A percentile compares a stretch with the other conserved stretches of the same genome.
Evolutionary conservation across 83 land plant genomes (phyloP).

Genomic region (Isoetes engelmannii): DNA sequence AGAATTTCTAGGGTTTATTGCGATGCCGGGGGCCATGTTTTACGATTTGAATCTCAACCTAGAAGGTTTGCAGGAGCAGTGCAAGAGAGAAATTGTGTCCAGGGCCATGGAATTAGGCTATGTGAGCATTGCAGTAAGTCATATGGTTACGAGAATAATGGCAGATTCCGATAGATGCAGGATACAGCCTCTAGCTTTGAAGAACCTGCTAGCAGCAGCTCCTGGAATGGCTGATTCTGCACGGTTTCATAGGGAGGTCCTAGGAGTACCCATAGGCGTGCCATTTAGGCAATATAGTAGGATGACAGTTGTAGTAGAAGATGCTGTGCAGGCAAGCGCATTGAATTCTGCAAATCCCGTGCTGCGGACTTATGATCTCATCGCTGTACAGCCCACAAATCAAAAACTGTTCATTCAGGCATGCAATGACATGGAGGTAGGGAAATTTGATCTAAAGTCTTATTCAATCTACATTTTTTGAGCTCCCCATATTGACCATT

Average conservation of each 20-base stretch:
- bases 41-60: too few species aligned
- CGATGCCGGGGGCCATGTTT: too few species aligned
- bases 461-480: neutral
- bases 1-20: too few species aligned
- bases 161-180: constrained; percentile 54
- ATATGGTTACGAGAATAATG: constrained; percentile 41
- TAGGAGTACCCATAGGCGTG: constrained; percentile 35
- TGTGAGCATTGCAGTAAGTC: constrained; percentile 54
- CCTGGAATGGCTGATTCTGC: constrained; percentile 47
- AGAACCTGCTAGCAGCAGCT: constrained; percentile 37
- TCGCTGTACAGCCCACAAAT: constrained; percentile 48
- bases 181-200: constrained; percentile 34
- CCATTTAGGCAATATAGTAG: constrained; percentile 68
- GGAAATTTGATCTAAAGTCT: neutral
- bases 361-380: constrained; percentile 53
- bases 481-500: neutral
- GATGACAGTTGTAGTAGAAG: constrained; percentile 46
- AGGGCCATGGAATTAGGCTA: constrained; percentile 71
- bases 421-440: constrained; percentile 52
- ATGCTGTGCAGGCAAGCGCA: constrained; percentile 14
- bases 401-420: constrained; percentile 52
- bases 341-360: constrained; percentile 38
- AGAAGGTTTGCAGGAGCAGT: too few species aligned
- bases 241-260: constrained; percentile 50
- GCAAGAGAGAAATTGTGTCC: constrained; percentile 36